Base-by-base conservation (phyloP, 768 basidiomycete genomes). In the Boletus edulis region DNA sequence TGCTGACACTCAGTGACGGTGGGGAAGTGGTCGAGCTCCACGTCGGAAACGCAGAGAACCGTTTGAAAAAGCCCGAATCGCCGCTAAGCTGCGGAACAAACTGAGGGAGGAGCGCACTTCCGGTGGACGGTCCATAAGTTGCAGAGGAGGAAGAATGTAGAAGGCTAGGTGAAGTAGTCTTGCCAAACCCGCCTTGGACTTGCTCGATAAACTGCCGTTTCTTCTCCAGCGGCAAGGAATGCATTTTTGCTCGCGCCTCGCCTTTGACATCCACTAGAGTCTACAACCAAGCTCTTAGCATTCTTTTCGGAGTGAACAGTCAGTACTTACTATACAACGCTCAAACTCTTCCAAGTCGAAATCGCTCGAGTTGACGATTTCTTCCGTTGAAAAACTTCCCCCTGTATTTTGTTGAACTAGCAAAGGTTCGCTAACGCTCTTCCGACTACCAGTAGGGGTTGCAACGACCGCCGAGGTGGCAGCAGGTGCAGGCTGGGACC, bases 51-150 rank as follows among this genome's bases (percentile, higher is more conserved):
- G 86, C 75, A 0, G 87, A 91, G 46, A 87, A 80, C 17, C 89
- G 81, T 51, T 81, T 84, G 66, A 90, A 82, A 15, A 88, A 60
- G 35, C 82, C 73, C n/a, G 77, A 72, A 56, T 87, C 87, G 10
- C 89, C 87, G n/a, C 87, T 87, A 3, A 89, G 70, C 57, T 91
- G 89, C 24, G 89, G 88, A 35, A 84, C 81, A 10, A 91, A 75
- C 24, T 81, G 81, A 46, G 87, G 84, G 5, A 89, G 66, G n/a
- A 87, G 63, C 15, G 76, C 73, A 13, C 78, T 72, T 9, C 78
- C 72, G 55, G 78, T 82, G 6, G 86, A 76, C 5, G 87, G 82
- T 1, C 86, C 84, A 63, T 81, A 82, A 0, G 85, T 83, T 13
- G 74, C 74, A 46, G 81, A 68, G 55, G 80, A 71, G 1, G 49